Conservation (phyloP, 73 alveolate genomes). For the Halteria grandinella region DNA sequence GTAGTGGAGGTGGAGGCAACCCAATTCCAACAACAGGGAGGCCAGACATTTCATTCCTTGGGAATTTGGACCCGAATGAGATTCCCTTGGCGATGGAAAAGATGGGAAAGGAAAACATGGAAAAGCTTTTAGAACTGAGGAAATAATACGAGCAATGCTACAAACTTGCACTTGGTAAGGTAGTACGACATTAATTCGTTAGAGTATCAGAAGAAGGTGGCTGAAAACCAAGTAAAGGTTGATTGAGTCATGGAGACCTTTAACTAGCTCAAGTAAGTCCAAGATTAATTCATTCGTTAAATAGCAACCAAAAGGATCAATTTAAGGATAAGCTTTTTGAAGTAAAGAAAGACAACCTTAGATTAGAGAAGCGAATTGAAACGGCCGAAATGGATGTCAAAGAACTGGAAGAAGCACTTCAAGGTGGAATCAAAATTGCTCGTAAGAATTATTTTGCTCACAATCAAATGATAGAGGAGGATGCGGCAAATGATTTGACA, state of each 20-base stretch:
- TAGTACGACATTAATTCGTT: background rate
- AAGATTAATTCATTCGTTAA: background rate
- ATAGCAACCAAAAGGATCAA: constrained; percentile 23
- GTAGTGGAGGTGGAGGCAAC: too few species aligned
- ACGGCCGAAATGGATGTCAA: constrained; percentile 31
- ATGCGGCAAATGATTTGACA: background rate
- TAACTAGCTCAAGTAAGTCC: constrained; percentile 12
- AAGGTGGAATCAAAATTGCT: constrained; percentile 37
- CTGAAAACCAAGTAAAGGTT: constrained; percentile 39
- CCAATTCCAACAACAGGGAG: too few species aligned
- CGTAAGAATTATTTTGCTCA: background rate
- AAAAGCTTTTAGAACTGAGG: constrained; percentile 4
- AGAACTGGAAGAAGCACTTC: constrained; percentile 37
- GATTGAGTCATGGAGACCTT: constrained; percentile 36
- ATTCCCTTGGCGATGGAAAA: too few species aligned
- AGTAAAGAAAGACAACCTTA: constrained; percentile 32
- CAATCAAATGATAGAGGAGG: constrained; percentile 14
- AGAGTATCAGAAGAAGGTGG: constrained; percentile 42
- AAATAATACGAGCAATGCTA: constrained; percentile 25
- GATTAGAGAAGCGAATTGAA: constrained; percentile 10
- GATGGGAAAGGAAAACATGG: constrained; percentile 27
- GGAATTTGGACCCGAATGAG: too few species aligned
- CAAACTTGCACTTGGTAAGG: background rate
- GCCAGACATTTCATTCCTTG: too few species aligned
- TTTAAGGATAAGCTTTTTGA: constrained; percentile 26